Percentiles rank a stretch among this genome's conserved stretches.
Conservation (phyloP, 2,329 filamentous ascomycete genomes). For the Colletotrichum noveboracense region DNA sequence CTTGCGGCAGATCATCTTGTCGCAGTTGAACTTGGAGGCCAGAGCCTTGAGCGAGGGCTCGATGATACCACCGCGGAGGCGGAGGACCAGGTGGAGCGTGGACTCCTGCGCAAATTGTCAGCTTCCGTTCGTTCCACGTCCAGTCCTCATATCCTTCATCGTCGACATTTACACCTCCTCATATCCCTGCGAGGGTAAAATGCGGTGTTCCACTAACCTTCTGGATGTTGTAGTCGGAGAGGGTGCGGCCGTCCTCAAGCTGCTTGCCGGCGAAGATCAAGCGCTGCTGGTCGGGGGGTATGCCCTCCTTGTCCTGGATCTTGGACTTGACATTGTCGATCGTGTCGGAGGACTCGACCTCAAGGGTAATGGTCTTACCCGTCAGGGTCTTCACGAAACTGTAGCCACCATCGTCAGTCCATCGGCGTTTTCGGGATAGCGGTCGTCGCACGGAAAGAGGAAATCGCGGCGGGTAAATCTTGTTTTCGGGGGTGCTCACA, state of each 20-base stretch:
- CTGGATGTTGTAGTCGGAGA: slow-evolving; percentile 99
- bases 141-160: not conserved
- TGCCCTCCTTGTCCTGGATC: slow-evolving; percentile 99
- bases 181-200: not conserved
- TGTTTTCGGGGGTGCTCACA: slow-evolving; percentile 64
- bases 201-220: slow-evolving; percentile 68
- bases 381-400: slow-evolving; percentile 99
- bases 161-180: not conserved
- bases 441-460: slow-evolving; percentile 10
- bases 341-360: slow-evolving; percentile 98
- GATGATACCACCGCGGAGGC: slow-evolving; percentile 98
- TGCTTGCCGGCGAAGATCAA: slow-evolving; percentile 99
- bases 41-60: slow-evolving; percentile 99
- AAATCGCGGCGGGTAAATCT: slow-evolving; percentile 11
- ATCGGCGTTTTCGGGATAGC: slow-evolving; percentile 19
- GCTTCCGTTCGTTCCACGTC: not conserved
- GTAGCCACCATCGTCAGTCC: slow-evolving; percentile 33
- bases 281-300: slow-evolving; percentile 97
- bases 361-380: slow-evolving; percentile 99
- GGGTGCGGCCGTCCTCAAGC: slow-evolving; percentile 96
- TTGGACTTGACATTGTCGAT: slow-evolving; percentile 99
- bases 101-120: slow-evolving; percentile 72
- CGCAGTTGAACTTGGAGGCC: slow-evolving; percentile 99
- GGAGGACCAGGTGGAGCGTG: slow-evolving; percentile 96
- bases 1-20: slow-evolving; percentile 99